Evolutionary conservation across 495 filamentous ascomycete species (phyloP).

Genomic region (Penicillium turbatum): DNA sequence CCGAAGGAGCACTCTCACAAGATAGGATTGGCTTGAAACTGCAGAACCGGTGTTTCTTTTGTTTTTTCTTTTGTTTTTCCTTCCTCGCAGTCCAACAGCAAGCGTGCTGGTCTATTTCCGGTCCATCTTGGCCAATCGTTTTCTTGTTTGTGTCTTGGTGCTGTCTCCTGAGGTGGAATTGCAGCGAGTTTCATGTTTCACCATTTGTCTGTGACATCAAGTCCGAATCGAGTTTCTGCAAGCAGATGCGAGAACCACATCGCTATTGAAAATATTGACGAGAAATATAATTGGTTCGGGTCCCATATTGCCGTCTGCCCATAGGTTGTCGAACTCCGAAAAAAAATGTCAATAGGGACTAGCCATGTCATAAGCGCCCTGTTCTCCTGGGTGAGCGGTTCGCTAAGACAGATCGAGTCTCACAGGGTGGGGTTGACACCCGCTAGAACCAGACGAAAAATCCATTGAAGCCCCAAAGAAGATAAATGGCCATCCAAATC

Average conservation of each 20-base stretch:
- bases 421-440: slow-evolving; percentile 11
- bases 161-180: slow-evolving; percentile 19
- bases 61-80: not conserved
- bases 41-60: slow-evolving; percentile 10
- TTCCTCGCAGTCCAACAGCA: slow-evolving; percentile 7
- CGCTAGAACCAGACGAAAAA: slow-evolving; percentile 9
- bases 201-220: slow-evolving; percentile 31
- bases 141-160: slow-evolving; percentile 13
- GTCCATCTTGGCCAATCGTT: slow-evolving; percentile 18
- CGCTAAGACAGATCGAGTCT: slow-evolving; percentile 27
- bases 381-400: slow-evolving; percentile 26
- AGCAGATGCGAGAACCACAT: slow-evolving; percentile 20
- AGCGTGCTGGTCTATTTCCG: slow-evolving; percentile 18
- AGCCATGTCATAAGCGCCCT: slow-evolving; percentile 40
- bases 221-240: slow-evolving; percentile 34
- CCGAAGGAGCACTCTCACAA: slow-evolving; percentile 31
- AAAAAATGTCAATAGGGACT: slow-evolving; percentile 29
- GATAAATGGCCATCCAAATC: slow-evolving; percentile 11
- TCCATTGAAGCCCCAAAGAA: slow-evolving; percentile 1
- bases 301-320: slow-evolving; percentile 8
- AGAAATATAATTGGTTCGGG: slow-evolving; percentile 18
- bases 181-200: slow-evolving; percentile 34
- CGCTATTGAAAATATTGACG: slow-evolving; percentile 22
- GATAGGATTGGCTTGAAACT: slow-evolving; percentile 14
- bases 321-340: slow-evolving; percentile 29